phyloP scores from a whole-genome alignment of 306 rosid genomes.

The Gynostemma pentaphyllum region DNA sequence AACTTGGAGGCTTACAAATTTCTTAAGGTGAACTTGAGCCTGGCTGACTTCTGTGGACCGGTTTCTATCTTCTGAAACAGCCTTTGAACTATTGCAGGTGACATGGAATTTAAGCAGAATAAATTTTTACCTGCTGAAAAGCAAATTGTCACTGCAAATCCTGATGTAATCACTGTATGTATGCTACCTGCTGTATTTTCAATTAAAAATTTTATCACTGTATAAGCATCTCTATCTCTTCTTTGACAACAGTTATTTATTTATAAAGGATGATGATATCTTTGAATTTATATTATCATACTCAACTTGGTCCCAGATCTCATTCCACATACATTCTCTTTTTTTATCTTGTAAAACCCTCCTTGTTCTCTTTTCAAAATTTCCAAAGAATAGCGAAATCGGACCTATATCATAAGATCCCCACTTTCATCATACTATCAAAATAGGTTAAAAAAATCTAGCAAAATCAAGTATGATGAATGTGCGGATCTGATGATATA shows the following conservation, averaged over 20 bases:
- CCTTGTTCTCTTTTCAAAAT: not conserved
- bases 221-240: not conserved
- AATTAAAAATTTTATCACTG: not conserved
- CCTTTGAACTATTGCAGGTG: conserved; percentile 50
- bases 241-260: not conserved
- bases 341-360: not conserved
- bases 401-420: not conserved
- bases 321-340: not conserved
- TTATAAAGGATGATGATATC: not conserved
- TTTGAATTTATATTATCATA: not conserved
- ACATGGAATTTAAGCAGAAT: conserved; percentile 93
- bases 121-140: conserved; percentile 68
- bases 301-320: not conserved
- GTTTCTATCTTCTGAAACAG: not conserved
- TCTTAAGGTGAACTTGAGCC: not conserved
- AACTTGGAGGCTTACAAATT: not conserved
- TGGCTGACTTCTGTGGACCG: not conserved
- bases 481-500: too few relatives aligned
- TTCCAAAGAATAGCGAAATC: not conserved
- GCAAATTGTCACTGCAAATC: conserved; percentile 83
- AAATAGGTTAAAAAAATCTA: not conserved
- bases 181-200: not conserved
- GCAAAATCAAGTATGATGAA: too few relatives aligned
- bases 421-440: not conserved
- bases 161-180: conserved; percentile 84